Percentiles rank a stretch among this genome's conserved stretches.
Evolutionary conservation across 441 rosid genomes (phyloP).

Genomic region (Euphorbia celastroides): DNA sequence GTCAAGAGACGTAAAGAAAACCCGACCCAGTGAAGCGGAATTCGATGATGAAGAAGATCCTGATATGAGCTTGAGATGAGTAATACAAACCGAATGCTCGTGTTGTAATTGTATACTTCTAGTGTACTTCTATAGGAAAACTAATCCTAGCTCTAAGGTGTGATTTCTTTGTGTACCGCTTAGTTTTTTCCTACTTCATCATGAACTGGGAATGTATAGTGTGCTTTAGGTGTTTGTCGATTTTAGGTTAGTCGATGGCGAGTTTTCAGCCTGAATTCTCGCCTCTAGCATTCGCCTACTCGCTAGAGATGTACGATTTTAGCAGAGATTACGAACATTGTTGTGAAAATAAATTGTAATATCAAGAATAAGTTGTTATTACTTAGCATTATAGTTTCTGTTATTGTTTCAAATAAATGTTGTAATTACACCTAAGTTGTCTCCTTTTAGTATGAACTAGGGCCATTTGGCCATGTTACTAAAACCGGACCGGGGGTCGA

Average conservation of each 20-base stretch:
- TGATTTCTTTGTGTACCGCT: neutral
- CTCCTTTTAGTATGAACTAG: too few relatives aligned
- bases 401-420: too few relatives aligned
- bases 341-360: neutral
- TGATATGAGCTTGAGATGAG: constrained; percentile 17
- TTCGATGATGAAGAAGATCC: constrained; percentile 27
- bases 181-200: neutral
- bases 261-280: neutral
- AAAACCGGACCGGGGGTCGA: too few relatives aligned
- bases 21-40: constrained; percentile 16
- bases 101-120: neutral
- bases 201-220: neutral
- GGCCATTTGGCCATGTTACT: too few relatives aligned
- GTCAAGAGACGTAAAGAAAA: constrained; percentile 19
- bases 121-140: neutral
- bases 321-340: neutral
- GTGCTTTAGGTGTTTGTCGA: neutral
- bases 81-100: neutral
- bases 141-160: too few relatives aligned
- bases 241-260: neutral
- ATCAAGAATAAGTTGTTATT: neutral
- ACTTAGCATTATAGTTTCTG: neutral
- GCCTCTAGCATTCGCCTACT: neutral
- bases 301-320: too few relatives aligned
- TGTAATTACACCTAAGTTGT: too few relatives aligned